Conservation (phyloP, 2,329 filamentous ascomycete genomes). For the Trichoderma simmonsii region DNA sequence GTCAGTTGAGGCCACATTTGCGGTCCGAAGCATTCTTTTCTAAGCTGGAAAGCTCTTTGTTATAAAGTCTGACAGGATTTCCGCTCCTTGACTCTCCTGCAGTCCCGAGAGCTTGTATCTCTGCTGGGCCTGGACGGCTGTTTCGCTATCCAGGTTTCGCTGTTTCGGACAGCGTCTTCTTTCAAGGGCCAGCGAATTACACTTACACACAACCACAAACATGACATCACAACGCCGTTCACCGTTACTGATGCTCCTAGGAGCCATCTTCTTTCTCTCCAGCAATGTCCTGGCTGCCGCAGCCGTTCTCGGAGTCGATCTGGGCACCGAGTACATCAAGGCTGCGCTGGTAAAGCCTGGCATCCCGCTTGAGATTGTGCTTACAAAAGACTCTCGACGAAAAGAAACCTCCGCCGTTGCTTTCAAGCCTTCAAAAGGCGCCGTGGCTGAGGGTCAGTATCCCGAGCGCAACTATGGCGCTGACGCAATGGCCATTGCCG, state of each 20-base stretch:
- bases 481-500: slow-evolving; percentile 82
- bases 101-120: neutral
- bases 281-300: slow-evolving; percentile 53
- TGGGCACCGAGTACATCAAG: slow-evolving; percentile 97
- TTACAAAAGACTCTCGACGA: slow-evolving; percentile 95
- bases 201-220: slow-evolving; percentile 26
- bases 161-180: slow-evolving; percentile 17
- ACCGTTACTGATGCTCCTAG: slow-evolving; percentile 39
- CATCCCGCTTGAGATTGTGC: slow-evolving; percentile 93
- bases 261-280: slow-evolving; percentile 37
- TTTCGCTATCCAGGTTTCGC: slow-evolving; percentile 15
- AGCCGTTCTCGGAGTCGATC: slow-evolving; percentile 85
- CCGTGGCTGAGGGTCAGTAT: slow-evolving; percentile 60
- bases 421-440: slow-evolving; percentile 79
- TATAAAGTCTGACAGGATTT: slow-evolving; percentile 5
- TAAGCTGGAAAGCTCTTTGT: slow-evolving; percentile 15
- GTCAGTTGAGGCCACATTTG: slow-evolving; percentile 37
- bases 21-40: slow-evolving; percentile 24
- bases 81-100: neutral
- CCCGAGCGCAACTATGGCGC: slow-evolving; percentile 90
- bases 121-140: slow-evolving; percentile 4
- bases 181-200: neutral
- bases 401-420: slow-evolving; percentile 90
- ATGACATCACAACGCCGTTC: slow-evolving; percentile 37
- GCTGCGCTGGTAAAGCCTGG: slow-evolving; percentile 93